phyloP scores from a whole-genome alignment of 1,284 basidiomycete species.

The Sphaerobolus stellatus region DNA sequence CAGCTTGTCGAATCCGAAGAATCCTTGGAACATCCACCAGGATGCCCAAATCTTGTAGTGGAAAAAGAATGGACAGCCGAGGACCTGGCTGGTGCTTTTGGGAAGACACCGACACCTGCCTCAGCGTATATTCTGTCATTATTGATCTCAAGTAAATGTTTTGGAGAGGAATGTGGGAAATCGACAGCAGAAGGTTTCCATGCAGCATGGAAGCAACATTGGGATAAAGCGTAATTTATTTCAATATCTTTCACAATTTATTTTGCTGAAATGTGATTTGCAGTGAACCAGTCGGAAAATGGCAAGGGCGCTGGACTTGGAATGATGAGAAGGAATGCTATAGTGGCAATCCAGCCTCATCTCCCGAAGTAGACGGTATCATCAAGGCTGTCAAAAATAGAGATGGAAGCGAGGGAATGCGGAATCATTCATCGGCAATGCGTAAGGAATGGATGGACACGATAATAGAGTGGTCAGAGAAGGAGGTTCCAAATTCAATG shows the following conservation, averaged over 20 bases:
- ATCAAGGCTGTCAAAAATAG: constrained; percentile 24
- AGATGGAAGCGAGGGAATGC: constrained; percentile 14
- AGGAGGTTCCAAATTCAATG: background rate
- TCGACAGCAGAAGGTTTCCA: constrained; percentile 24
- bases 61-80: background rate
- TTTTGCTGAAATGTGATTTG: background rate
- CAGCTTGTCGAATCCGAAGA: too few relatives aligned
- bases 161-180: constrained; percentile 15
- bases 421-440: constrained; percentile 33
- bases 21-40: too few relatives aligned
- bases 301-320: constrained; percentile 22
- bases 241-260: background rate
- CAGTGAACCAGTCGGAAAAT: constrained; percentile 18
- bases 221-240: constrained; percentile 29
- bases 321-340: constrained; percentile 22
- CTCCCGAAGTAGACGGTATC: constrained; percentile 18
- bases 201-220: constrained; percentile 25
- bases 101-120: background rate
- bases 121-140: background rate
- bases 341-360: constrained; percentile 26
- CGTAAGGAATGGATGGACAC: constrained; percentile 25
- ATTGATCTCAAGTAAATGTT: background rate
- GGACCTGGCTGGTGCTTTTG: background rate
- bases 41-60: too few relatives aligned
- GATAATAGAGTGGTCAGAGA: constrained; percentile 29